Evolutionary conservation across 2,329 filamentous ascomycete genomes (phyloP).

Genomic region (Nothomitra cinnamomea): DNA sequence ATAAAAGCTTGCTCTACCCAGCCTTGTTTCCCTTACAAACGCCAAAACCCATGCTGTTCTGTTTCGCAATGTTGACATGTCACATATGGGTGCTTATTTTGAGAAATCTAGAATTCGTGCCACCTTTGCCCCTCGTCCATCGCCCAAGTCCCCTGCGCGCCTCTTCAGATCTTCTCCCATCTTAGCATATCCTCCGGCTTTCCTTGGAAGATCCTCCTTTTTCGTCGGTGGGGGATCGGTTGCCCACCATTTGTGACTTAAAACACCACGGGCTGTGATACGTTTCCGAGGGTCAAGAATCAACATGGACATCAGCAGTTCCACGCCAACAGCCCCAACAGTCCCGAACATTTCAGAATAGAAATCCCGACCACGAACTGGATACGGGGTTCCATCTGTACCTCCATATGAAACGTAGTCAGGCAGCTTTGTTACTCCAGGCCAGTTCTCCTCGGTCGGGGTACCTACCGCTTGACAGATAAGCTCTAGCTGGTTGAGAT

Average conservation of each 20-base stretch:
- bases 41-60: too few species aligned
- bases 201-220: constrained; percentile 66
- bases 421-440: constrained; percentile 65
- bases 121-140: constrained; percentile 49
- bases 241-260: constrained; percentile 76
- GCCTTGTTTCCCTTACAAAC: too few species aligned
- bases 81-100: too few species aligned
- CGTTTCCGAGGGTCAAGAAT: constrained; percentile 74
- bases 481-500: constrained; percentile 70
- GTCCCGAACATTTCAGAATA: constrained; percentile 66
- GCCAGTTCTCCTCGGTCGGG: constrained; percentile 89
- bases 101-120: constrained; percentile 65
- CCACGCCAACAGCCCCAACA: constrained; percentile 66
- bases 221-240: constrained; percentile 67
- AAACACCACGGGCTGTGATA: constrained; percentile 57
- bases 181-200: constrained; percentile 53
- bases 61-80: too few species aligned
- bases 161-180: constrained; percentile 71
- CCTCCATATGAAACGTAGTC: constrained; percentile 56
- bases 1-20: too few species aligned
- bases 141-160: constrained; percentile 53
- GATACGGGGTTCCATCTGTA: constrained; percentile 29
- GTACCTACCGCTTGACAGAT: constrained; percentile 79
- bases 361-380: constrained; percentile 44
- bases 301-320: constrained; percentile 74